These are phyloP conservation scores for Blastobotrys malaysiensis DNA, from an alignment of 1,139 yeast species.

Conservation along the genomic window DNA sequence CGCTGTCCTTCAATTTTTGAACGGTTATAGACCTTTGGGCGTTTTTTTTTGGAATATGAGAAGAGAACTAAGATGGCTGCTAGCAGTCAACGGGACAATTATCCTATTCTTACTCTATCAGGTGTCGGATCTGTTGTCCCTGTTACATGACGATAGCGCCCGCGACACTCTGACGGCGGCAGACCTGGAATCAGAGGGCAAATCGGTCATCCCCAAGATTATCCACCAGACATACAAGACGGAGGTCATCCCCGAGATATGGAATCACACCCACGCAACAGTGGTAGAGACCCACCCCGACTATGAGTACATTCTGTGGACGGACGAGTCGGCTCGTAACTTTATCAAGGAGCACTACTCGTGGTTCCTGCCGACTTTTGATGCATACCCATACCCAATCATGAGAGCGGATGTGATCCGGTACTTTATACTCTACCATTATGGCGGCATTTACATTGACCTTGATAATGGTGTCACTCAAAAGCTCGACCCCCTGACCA, in stretches of 20 bases:
- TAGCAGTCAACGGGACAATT: conserved; percentile 33
- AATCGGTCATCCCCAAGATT: conserved; percentile 62
- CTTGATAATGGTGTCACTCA: conserved; percentile 83
- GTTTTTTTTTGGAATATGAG: conserved; percentile 19
- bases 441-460: conserved; percentile 88
- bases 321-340: conserved; percentile 75
- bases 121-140: conserved; percentile 68
- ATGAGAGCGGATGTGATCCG: conserved; percentile 92
- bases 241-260: conserved; percentile 65
- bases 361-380: conserved; percentile 81
- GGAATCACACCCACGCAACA: conserved; percentile 73
- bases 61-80: conserved; percentile 26
- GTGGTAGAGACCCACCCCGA: conserved; percentile 70
- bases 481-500: conserved; percentile 69
- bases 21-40: not conserved
- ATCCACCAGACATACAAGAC: conserved; percentile 92
- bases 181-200: conserved; percentile 5
- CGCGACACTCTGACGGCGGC: conserved; percentile 8
- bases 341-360: conserved; percentile 74
- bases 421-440: conserved; percentile 74
- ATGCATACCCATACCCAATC: conserved; percentile 71
- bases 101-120: conserved; percentile 54
- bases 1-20: not conserved
- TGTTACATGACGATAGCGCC: conserved; percentile 48
- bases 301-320: conserved; percentile 79